Evolutionary conservation across 305 asterid genomes (phyloP).

Genomic region (Petunia hybrid): DNA sequence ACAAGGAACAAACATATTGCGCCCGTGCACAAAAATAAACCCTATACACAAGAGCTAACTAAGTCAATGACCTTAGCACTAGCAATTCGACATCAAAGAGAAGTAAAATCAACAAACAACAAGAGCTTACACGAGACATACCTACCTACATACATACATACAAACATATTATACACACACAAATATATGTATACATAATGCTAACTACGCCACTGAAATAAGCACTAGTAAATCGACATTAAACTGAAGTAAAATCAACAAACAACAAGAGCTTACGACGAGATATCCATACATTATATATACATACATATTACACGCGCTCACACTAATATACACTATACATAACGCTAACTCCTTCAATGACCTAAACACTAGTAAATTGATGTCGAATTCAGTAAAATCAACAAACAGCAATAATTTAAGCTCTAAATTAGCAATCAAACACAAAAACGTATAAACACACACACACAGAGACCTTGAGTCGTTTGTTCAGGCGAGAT

Average conservation of each 20-base stretch:
- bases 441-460: not conserved
- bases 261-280: not conserved
- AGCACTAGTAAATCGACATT: not conserved
- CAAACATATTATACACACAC: no score
- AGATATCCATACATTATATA: no score
- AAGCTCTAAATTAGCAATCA: not conserved
- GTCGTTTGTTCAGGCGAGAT: conserved; percentile 80
- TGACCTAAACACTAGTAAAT: not conserved
- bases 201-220: not conserved
- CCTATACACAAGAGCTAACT: not conserved
- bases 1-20: not conserved
- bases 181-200: no score
- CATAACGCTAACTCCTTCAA: not conserved
- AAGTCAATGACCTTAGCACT: not conserved
- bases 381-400: not conserved
- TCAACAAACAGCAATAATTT: not conserved
- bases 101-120: not conserved
- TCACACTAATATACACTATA: no score
- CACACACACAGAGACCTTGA: conserved; percentile 58
- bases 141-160: no score
- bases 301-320: no score
- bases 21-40: not conserved
- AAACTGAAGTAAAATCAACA: not conserved
- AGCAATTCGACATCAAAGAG: not conserved
- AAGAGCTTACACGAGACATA: not conserved